These are phyloP conservation scores for Leishmania turanica DNA, from an alignment of 208 protist genomes.

Conservation along the genomic window DNA sequence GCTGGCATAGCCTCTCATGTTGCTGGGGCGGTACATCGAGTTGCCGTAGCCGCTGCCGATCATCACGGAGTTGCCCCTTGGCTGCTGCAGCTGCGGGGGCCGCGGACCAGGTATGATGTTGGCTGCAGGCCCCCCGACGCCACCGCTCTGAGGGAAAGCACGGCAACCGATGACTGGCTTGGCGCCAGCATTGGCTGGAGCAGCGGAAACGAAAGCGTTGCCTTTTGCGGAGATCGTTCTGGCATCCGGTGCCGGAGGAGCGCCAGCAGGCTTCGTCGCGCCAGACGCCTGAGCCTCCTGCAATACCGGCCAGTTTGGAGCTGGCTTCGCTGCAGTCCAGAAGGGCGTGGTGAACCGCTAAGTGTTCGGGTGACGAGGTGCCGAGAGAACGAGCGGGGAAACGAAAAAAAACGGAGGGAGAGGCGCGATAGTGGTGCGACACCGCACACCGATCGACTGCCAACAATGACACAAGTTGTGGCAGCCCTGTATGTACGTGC, in stretches of 20 bases:
- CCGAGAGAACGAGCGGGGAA: neutral
- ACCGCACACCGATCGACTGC: neutral
- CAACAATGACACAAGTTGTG: neutral
- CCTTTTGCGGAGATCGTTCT: neutral
- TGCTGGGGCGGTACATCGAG: conserved; percentile 31
- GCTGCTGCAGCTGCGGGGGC: neutral
- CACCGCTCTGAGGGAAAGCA: neutral
- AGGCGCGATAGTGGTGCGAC: neutral
- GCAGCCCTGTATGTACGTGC: neutral
- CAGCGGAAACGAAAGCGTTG: neutral
- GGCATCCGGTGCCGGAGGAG: neutral
- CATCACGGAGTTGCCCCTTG: neutral
- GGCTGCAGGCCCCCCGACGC: neutral
- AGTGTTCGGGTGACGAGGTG: neutral
- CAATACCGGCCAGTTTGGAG: neutral
- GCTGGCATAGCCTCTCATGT: conserved; percentile 16
- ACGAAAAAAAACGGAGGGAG: neutral
- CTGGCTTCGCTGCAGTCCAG: neutral
- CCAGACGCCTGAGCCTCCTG: neutral
- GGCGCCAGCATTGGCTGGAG: neutral
- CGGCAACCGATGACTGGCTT: neutral
- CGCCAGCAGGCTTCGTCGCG: neutral
- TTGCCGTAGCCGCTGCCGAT: conserved; percentile 1
- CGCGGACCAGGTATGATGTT: neutral
- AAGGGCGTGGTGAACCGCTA: neutral